Base-by-base conservation (phyloP, 2,329 filamentous ascomycete genomes). In the Neofusicoccum laricinum region DNA sequence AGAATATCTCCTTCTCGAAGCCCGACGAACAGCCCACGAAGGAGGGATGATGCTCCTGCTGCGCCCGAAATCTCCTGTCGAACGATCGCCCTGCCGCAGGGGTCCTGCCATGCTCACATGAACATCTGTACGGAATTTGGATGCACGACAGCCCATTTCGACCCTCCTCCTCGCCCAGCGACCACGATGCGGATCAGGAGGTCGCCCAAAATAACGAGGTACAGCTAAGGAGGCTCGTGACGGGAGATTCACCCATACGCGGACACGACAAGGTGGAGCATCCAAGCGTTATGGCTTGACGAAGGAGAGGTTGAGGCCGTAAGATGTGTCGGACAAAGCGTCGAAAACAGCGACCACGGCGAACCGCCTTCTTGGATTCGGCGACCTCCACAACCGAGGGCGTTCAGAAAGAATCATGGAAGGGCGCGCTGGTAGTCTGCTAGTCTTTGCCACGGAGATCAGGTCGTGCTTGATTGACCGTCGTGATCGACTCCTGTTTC, bases 401-500 rank as follows among this genome's bases (percentile, higher is more conserved):
- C 7, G 21, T 12, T 25, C 15, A 25, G 36, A 25, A 17, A 45
- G 34, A 17, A 25, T 32, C 11, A 30, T 32, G 17, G 19, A 14
- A 32, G 10, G 19, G 21, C 19, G 51, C 51, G 19, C 51, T 43
- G 38, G 21, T 17, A n/a, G 21, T 30, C 38, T 32, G 25, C 41
- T 46, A 40, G 41, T 8, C 40, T 59, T 34, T 59, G 55, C 41
- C 40, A 12, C 40, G 41, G 30, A 21, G 19, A 59, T 59, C 55
- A 46, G 30, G 55, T 21, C 25, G 41, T 46, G 55, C 40, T 59
- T 46, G 55, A 46, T 59, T 59, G 55, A 46, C 25, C 40, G 55
- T 46, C 55, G 55, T 38, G 55, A 59, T 59, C 40, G 55, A 46
- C 55, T 59, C 55, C 55, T 59, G 55, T 59, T 36, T 59, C 55